phyloP scores from a whole-genome alignment of 345 rosid species.

The Eucalyptus curtisii region DNA sequence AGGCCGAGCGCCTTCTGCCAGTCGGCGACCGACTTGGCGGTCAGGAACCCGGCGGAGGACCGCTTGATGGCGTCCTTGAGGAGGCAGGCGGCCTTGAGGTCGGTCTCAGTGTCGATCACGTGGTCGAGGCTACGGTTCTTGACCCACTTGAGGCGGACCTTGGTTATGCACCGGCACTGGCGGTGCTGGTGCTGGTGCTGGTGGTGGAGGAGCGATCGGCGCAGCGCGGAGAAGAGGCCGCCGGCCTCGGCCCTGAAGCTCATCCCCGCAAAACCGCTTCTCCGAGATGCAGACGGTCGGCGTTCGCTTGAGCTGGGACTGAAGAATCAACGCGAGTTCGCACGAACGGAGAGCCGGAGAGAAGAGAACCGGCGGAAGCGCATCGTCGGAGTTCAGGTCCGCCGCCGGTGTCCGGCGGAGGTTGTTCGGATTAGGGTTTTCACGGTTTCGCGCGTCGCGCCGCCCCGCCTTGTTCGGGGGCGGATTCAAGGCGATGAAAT shows the following conservation, averaged over 20 bases:
- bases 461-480: neutral
- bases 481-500: neutral
- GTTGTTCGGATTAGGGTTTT: neutral
- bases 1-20: constrained; percentile 96
- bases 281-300: neutral
- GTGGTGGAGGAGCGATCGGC: neutral
- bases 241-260: neutral
- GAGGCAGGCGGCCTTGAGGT: constrained; percentile 85
- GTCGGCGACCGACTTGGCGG: constrained; percentile 75
- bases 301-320: neutral
- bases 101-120: constrained; percentile 77
- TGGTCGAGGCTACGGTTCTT: constrained; percentile 75
- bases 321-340: neutral
- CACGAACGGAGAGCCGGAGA: neutral
- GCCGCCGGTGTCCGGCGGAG: neutral
- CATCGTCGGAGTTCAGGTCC: neutral
- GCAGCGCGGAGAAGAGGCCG: neutral
- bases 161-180: constrained; percentile 46
- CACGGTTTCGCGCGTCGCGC: neutral
- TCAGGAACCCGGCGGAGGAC: constrained; percentile 77
- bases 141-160: constrained; percentile 91
- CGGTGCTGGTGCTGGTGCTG: constrained; percentile 11
- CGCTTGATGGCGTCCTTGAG: constrained; percentile 91
- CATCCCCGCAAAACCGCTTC: neutral
- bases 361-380: neutral